Conservation (phyloP, 164 flowering plant species). For the Berberis thunbergii region DNA sequence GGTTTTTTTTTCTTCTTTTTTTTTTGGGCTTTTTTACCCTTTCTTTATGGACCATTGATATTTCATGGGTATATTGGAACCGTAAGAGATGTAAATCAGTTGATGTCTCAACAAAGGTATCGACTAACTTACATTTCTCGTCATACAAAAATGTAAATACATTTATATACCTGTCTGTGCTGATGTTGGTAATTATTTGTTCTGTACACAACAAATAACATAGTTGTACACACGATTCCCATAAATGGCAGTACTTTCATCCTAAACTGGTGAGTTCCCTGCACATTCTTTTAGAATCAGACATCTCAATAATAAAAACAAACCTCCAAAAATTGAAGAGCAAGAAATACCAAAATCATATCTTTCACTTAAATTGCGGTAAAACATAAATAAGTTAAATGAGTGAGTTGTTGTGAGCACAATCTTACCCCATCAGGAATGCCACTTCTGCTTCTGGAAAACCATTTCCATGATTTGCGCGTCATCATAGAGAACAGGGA, state of each 20-base stretch:
- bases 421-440: slow-evolving; percentile 43
- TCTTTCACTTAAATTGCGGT: not conserved
- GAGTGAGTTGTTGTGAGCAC: not conserved
- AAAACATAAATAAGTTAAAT: not conserved
- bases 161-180: slow-evolving; percentile 49
- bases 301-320: not conserved
- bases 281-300: slow-evolving; percentile 14
- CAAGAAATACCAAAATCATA: not conserved
- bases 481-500: slow-evolving; percentile 42
- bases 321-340: not conserved
- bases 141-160: not conserved
- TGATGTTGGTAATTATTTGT: slow-evolving; percentile 63
- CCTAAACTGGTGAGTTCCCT: slow-evolving; percentile 47
- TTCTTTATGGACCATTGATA: too few relatives aligned
- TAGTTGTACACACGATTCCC: slow-evolving; percentile 53
- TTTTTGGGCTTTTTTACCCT: too few relatives aligned
- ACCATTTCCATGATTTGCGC: slow-evolving; percentile 42
- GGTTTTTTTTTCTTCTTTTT: too few relatives aligned
- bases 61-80: too few relatives aligned
- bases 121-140: too few relatives aligned
- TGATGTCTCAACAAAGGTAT: too few relatives aligned
- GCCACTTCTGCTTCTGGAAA: slow-evolving; percentile 28
- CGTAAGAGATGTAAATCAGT: too few relatives aligned
- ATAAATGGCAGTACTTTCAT: slow-evolving; percentile 61
- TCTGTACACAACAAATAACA: slow-evolving; percentile 64